A percentile compares a stretch with the other conserved stretches of the same genome.
Conservation (phyloP, 179 eudicot species). For the Gypsophila paniculata region DNA sequence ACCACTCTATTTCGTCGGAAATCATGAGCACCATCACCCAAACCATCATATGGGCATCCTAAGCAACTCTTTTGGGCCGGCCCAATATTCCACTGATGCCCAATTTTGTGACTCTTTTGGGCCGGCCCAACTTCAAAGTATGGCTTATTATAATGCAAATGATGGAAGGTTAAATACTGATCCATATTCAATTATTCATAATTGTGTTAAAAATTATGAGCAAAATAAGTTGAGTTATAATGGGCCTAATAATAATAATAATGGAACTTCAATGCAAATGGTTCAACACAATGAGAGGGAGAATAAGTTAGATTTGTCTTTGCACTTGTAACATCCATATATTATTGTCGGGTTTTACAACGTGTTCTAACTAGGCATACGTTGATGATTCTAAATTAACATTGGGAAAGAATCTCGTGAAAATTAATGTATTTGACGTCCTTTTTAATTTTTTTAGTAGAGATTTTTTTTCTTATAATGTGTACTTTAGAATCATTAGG, state of each 20-base stretch:
- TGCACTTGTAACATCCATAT: conserved; percentile 45
- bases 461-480: too few species aligned
- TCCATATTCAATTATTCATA: conserved; percentile 19
- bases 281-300: conserved; percentile 30
- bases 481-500: too few species aligned
- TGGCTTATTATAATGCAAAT: conserved; percentile 28
- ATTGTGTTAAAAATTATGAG: conserved; percentile 26
- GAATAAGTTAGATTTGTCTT: conserved; percentile 65
- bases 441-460: too few species aligned
- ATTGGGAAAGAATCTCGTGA: too few species aligned
- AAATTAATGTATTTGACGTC: too few species aligned
- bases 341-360: too few species aligned
- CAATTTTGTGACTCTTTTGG: too few species aligned
- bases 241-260: conserved; percentile 23
- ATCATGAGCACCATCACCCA: conserved; percentile 32
- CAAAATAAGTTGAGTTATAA: conserved; percentile 21
- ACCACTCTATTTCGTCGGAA: conserved; percentile 24
- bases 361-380: too few species aligned
- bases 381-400: too few species aligned
- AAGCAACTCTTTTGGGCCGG: conserved; percentile 31
- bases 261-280: conserved; percentile 11
- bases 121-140: conserved; percentile 36
- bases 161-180: conserved; percentile 20
- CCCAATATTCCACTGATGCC: conserved; percentile 23
- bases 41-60: conserved; percentile 32